Evolutionary conservation across 2,329 filamentous ascomycete genomes (phyloP), one percentile per base, ranked within the genome.

Genomic region (Sporothrix brunneoviolacea): DNA sequence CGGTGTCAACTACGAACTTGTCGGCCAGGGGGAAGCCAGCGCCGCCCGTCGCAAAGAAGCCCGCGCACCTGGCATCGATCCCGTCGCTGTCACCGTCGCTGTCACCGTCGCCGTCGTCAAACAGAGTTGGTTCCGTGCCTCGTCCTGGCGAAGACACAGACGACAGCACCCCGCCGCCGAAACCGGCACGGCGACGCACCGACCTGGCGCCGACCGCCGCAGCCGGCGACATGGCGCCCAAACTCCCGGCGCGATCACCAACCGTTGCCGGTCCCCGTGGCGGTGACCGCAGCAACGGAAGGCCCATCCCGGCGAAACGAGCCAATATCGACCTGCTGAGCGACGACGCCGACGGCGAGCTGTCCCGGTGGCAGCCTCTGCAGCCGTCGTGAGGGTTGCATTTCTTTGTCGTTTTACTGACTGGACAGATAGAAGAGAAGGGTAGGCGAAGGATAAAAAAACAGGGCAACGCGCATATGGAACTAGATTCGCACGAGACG

Each of bases 1-100:
- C 65, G 28, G 16, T 30, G 1, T 8, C 35, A 4, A 48, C 49
- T 9, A 49, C 42, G n/a, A 24, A 13, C 12, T 4, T 44, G 13
- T 28, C 39, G 36, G 27, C 59, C 19, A 54, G 54, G 12, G 53
- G 65, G 13, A 76, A 74, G 55, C 61, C 66, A 9, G 66, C 75
- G n/a, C 80, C 77, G 5, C 76, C 76, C 1, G 70, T 86, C 44
- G 83, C 82, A 19, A 78, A 72, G 62, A 86, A 86, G 59, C 83
- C 83, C 1, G 71, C 76, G 3, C 77, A 81, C 55, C 69, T 82
- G 4, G 58, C 67, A 15, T 65, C 65, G 10, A 58, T 61, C 13
- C 64, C 61, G 9, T 65, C 66, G 7, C 55, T 61, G 9, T 65
- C 66, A 6, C 55, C 62, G 4, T 57, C 52, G 50, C 55, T 54